These are phyloP conservation scores for Oemleria cerasiformis DNA, from an alignment of 306 rosid genomes.

Conservation along the genomic window DNA sequence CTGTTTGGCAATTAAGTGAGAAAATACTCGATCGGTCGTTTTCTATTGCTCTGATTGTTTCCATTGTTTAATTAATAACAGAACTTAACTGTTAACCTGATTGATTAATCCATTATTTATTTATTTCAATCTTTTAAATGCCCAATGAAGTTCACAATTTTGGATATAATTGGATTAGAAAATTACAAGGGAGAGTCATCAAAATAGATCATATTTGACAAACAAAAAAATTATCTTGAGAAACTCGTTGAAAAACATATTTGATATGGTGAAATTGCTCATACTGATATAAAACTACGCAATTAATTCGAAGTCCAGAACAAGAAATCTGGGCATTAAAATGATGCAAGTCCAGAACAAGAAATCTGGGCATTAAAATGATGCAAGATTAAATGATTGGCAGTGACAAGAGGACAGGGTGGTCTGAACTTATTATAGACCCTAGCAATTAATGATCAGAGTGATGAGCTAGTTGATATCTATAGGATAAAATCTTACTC, in stretches of 20 bases:
- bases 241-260: not conserved
- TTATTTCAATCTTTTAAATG: not conserved
- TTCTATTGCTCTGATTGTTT: not conserved
- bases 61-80: not conserved
- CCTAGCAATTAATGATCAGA: not conserved
- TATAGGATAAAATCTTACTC: not conserved
- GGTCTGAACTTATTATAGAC: not conserved
- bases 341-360: not conserved
- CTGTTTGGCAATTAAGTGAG: slow-evolving; percentile 5
- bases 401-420: not conserved
- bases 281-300: not conserved
- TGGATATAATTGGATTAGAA: not conserved
- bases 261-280: no score
- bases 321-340: not conserved
- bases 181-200: not conserved
- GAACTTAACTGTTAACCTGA: not conserved
- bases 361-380: not conserved
- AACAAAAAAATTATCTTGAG: not conserved
- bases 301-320: not conserved
- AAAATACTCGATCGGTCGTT: not conserved
- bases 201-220: no score
- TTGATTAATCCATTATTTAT: not conserved
- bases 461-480: no score
- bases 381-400: not conserved
- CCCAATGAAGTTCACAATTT: no score